Evolutionary conservation across 2,329 filamentous ascomycete genomes (phyloP), one percentile per base, ranked within the genome.

Genomic region (Neopestalotiopsis rosae): DNA sequence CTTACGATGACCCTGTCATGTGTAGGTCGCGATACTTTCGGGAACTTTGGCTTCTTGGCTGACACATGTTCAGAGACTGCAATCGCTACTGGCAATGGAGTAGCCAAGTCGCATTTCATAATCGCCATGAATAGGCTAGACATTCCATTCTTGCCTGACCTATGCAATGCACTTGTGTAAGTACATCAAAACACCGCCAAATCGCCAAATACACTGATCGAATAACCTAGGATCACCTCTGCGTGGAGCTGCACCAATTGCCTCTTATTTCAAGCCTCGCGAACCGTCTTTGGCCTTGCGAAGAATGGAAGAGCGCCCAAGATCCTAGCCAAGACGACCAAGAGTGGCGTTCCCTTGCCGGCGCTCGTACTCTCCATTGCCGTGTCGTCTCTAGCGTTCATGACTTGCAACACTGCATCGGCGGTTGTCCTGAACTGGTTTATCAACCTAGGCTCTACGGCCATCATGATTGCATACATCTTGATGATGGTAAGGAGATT

Each of bases 1-100:
- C 91, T 3, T 90, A 89, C 76, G 87, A 92, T 69, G 89, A 93
- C 73, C 73, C 81, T 0, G 45, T 52, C 45, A 52, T 52, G 45
- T 24, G 45, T 52, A 52, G 10, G 45, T 7, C 1, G 3, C n/a
- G 1, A 6, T 10, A 38, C 1, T 3, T 24, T 20, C n/a, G n/a
- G 7, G 1, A 9, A 2, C 1, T 6, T 24, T 10, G 9, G 4
- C 5, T 84, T 83, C 13, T 81, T 94, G 69, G 81, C 78, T 24
- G 82, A 80, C 5, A 88, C 87, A 1, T 87, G 90, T 69, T 80
- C 80, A 6, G 81, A 84, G 3, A 82, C 81, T 42, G 82, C 83
- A 40, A 84, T 85, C 1, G 86, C 86, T 32, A 87, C 87, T 7
- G 77, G 75, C n/a, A 86, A 83, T 5, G 88, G 87, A 9, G 86